Conservation (phyloP, 306 rosid genomes). For the Dalbergia cultrata region DNA sequence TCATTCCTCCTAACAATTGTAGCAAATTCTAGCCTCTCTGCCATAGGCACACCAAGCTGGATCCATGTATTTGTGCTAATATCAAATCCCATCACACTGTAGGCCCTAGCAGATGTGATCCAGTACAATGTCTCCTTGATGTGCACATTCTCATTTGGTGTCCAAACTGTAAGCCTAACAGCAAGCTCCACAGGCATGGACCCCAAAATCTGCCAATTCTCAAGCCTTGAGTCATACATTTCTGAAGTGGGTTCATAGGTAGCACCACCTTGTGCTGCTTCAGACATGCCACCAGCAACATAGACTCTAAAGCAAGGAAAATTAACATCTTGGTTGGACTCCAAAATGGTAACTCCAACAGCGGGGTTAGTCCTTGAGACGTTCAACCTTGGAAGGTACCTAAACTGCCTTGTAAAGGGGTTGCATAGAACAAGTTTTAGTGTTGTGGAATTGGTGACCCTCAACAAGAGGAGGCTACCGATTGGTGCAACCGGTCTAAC, state of each 20-base stretch:
- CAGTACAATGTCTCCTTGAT: slow-evolving; percentile 64
- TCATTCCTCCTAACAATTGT: slow-evolving; percentile 59
- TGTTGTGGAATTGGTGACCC: slow-evolving; percentile 47
- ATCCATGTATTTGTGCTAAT: slow-evolving; percentile 57
- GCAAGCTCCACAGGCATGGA: slow-evolving; percentile 68
- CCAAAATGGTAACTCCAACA: slow-evolving; percentile 54
- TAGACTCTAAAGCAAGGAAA: slow-evolving; percentile 56
- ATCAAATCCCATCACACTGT: slow-evolving; percentile 64
- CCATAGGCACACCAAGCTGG: slow-evolving; percentile 72
- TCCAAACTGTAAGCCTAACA: slow-evolving; percentile 84
- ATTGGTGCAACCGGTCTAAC: slow-evolving; percentile 55
- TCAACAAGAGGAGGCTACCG: slow-evolving; percentile 62
- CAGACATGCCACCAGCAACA: slow-evolving; percentile 79
- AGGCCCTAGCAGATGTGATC: slow-evolving; percentile 82
- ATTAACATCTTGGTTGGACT: slow-evolving; percentile 31
- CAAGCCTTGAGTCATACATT: slow-evolving; percentile 64
- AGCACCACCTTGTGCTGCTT: slow-evolving; percentile 51
- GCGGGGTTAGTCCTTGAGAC: slow-evolving; percentile 77
- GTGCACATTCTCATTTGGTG: slow-evolving; percentile 70
- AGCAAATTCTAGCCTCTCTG: slow-evolving; percentile 74
- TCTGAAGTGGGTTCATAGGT: slow-evolving; percentile 63
- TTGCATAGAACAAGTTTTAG: slow-evolving; percentile 65
- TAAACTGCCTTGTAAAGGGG: slow-evolving; percentile 70
- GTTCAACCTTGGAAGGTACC: slow-evolving; percentile 57
- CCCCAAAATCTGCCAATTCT: slow-evolving; percentile 63